phyloP scores from a whole-genome alignment of 2,329 filamentous ascomycete species.

The Coniochaeta prunicola region DNA sequence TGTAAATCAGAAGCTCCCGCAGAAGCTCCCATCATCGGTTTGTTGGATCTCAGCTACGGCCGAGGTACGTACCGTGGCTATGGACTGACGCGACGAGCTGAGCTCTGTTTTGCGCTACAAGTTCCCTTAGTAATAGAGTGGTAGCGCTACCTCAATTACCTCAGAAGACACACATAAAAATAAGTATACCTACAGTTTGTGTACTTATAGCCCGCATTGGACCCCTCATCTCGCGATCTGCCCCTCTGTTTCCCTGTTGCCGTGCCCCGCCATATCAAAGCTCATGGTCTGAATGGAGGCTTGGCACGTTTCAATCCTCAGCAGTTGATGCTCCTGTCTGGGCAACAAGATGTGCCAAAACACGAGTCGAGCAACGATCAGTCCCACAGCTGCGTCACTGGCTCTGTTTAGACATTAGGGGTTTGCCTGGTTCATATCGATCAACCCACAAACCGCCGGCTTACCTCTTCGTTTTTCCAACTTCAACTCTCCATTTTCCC shows the following conservation, averaged over 20 bases:
- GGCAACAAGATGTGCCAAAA: background rate
- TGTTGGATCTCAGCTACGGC: too few species aligned
- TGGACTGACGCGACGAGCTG: background rate
- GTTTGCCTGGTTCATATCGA: background rate
- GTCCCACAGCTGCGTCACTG: background rate
- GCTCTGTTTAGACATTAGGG: background rate
- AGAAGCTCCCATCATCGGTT: too few species aligned
- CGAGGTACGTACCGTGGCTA: too few species aligned
- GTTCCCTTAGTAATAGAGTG: background rate
- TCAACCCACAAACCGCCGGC: background rate
- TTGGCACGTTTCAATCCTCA: conserved; percentile 1
- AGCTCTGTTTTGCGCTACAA: background rate
- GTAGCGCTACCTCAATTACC: background rate
- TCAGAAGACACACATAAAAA: too few species aligned
- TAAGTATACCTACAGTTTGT: background rate
- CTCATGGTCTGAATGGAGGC: conserved; percentile 1
- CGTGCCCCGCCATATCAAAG: background rate
- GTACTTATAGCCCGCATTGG: background rate
- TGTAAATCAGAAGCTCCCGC: too few species aligned
- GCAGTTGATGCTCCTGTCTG: background rate
- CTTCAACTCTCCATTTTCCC: background rate
- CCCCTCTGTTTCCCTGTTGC: background rate
- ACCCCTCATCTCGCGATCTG: background rate
- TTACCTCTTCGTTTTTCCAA: background rate
- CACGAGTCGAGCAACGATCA: background rate